Base-by-base conservation (phyloP, 2,329 filamentous ascomycete genomes). In the Aspergillus fructus region DNA sequence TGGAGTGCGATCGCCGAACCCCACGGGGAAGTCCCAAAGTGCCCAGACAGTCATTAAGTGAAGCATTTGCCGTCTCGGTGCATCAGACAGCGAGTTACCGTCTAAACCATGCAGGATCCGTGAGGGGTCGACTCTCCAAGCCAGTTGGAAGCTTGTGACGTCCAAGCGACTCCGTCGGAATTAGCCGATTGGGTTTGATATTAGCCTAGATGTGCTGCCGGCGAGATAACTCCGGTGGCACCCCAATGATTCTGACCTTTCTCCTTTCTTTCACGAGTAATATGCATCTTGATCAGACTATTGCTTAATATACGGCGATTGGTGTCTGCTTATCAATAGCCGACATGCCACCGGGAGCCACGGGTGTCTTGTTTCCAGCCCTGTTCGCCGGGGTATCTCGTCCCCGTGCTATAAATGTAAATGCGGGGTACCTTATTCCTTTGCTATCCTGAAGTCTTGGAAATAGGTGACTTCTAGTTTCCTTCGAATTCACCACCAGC, bases 41-140 rank as follows among this genome's bases (percentile, higher is more conserved):
- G 13, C 17, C 21, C 17, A 49, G 15, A 23, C n/a, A 17, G 24
- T 27, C 5, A n/a, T 8, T 3, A 8, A 2, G n/a, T 21, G 27
- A 48, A 21, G 19, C 30, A 49, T 37, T 49, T 39, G 11, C 46
- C 46, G 40, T 4, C 49, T 52, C 49, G 49, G 49, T 24, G 6
- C 17, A 52, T 43, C 8, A 3, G 9, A n/a, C 17, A 52, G 49
- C 49, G 49, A 52, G 30, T 33, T 41, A 11, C 39, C 49, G 34
- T 4, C 13, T 0, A 1, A 3, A 1, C 34, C 34, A 3, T 30
- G 27, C 27, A 30, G 9, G n/a, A 19, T 23, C 1, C 2, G 9
- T 39, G 30, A 34, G 47, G 30, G 17, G 30, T 23, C 0, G 15
- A 3, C 6, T 2, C 34, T 37, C n/a, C 6, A 17, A 33, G 43